A percentile compares a stretch with the other conserved stretches of the same genome.
These are phyloP conservation scores for Musa itinerans DNA, from an alignment of 176 grass and related monocot genomes.

Conservation along the genomic window DNA sequence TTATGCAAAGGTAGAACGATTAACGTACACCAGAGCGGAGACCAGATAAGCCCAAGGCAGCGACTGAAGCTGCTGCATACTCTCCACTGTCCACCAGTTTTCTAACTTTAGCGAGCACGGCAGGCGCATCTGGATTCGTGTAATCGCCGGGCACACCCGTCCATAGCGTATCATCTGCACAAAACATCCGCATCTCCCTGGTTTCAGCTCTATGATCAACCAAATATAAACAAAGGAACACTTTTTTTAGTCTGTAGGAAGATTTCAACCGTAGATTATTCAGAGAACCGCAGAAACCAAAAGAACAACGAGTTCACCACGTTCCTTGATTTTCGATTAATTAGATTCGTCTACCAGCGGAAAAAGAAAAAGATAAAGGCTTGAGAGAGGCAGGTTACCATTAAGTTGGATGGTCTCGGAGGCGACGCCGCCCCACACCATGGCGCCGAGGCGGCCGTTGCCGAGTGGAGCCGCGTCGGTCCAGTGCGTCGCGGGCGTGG, in stretches of 20 bases:
- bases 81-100: conserved; percentile 63
- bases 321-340: too few relatives aligned
- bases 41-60: conserved; percentile 54
- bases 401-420: conserved; percentile 84
- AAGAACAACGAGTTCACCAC: too few relatives aligned
- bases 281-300: too few relatives aligned
- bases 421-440: conserved; percentile 81
- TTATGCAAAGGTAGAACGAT: neutral
- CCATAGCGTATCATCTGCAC: conserved; percentile 90
- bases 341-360: neutral
- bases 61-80: conserved; percentile 53
- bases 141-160: conserved; percentile 81
- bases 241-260: too few relatives aligned
- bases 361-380: conserved; percentile 1
- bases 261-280: too few relatives aligned
- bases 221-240: neutral
- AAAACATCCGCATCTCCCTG: neutral
- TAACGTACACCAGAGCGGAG: conserved; percentile 47
- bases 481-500: conserved; percentile 47
- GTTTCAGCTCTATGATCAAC: neutral
- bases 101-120: conserved; percentile 69
- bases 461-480: conserved; percentile 77
- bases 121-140: conserved; percentile 57
- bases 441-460: conserved; percentile 64
- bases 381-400: conserved; percentile 25